These are phyloP conservation scores for Pythium scleroteichum DNA, from an alignment of 352 stramenopile species.

Conservation along the genomic window DNA sequence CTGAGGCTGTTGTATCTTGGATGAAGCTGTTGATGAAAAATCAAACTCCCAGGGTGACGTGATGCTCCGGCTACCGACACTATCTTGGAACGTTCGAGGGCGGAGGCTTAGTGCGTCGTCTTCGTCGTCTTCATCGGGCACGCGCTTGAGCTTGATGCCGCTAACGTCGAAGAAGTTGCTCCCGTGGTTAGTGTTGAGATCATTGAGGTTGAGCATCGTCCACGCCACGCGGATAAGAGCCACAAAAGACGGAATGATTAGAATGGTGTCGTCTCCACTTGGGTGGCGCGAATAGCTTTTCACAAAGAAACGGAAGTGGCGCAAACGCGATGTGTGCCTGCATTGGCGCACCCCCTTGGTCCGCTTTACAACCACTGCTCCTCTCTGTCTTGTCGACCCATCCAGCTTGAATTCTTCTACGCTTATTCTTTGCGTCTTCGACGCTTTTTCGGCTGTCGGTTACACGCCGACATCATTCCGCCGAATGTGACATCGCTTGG, in stretches of 20 bases:
- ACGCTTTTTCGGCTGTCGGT: background rate
- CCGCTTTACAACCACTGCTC: no score
- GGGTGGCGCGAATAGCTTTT: background rate
- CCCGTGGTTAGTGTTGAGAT: constrained; percentile 8
- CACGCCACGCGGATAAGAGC: background rate
- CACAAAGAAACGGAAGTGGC: background rate
- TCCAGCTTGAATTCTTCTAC: background rate
- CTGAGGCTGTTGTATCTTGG: background rate
- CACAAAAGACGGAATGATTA: background rate
- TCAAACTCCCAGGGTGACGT: constrained; percentile 20
- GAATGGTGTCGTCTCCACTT: background rate
- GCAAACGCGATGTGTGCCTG: no score
- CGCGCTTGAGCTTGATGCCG: constrained; percentile 9
- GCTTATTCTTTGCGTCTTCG: background rate
- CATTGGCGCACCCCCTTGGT: no score
- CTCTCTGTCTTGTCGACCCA: no score
- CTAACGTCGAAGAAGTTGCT: constrained; percentile 19
- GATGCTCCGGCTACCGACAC: constrained; percentile 5
- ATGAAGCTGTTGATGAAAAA: background rate
- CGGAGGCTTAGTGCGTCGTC: background rate
- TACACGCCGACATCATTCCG: background rate
- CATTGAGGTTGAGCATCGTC: constrained; percentile 17
- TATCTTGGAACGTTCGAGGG: background rate
- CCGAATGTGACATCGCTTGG: no score
- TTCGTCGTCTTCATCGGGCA: constrained; percentile 12